phyloP scores from a whole-genome alignment of 2,329 filamentous ascomycete genomes.

The Rhynchosporium agropyri region DNA sequence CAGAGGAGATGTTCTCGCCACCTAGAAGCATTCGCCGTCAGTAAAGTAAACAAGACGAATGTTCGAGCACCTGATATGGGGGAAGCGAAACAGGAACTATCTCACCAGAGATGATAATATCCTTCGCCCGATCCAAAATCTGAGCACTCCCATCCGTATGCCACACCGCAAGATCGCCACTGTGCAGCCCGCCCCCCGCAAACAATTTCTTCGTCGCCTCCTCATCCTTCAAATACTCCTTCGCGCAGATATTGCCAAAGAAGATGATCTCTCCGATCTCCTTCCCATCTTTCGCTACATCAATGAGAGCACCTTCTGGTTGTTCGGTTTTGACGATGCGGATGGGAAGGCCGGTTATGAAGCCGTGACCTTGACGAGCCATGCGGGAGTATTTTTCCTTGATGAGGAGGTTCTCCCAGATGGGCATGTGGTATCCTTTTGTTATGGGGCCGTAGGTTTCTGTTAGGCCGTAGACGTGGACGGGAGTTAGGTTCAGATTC shows the following conservation, averaged over 20 bases:
- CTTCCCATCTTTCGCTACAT: slow-evolving; percentile 70
- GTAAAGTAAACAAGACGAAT: background rate
- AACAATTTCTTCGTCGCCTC: slow-evolving; percentile 87
- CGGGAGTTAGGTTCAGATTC: slow-evolving; percentile 78
- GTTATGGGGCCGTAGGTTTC: slow-evolving; percentile 97
- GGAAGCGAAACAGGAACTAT: slow-evolving; percentile 6
- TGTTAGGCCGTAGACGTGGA: slow-evolving; percentile 88
- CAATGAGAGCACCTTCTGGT: slow-evolving; percentile 64
- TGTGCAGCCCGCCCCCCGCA: slow-evolving; percentile 82
- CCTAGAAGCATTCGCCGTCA: slow-evolving; percentile 52
- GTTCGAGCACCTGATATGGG: background rate
- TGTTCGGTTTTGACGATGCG: slow-evolving; percentile 81
- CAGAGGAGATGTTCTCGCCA: slow-evolving; percentile 94
- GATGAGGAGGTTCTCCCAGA: slow-evolving; percentile 74
- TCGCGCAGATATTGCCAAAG: slow-evolving; percentile 86
- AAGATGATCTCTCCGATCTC: slow-evolving; percentile 88
- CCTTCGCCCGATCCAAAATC: slow-evolving; percentile 92
- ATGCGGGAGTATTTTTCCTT: slow-evolving; percentile 85
- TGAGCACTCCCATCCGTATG: slow-evolving; percentile 88
- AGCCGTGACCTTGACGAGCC: slow-evolving; percentile 93
- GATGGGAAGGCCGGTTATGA: slow-evolving; percentile 78
- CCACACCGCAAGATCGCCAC: slow-evolving; percentile 91
- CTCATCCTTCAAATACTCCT: slow-evolving; percentile 88
- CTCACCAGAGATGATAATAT: slow-evolving; percentile 94
- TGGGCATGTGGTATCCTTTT: slow-evolving; percentile 84